Percentiles rank a stretch among this genome's conserved stretches.
Evolutionary conservation across 306 rosid genomes (phyloP).

Genomic region (Gynostemma pentaphyllum): DNA sequence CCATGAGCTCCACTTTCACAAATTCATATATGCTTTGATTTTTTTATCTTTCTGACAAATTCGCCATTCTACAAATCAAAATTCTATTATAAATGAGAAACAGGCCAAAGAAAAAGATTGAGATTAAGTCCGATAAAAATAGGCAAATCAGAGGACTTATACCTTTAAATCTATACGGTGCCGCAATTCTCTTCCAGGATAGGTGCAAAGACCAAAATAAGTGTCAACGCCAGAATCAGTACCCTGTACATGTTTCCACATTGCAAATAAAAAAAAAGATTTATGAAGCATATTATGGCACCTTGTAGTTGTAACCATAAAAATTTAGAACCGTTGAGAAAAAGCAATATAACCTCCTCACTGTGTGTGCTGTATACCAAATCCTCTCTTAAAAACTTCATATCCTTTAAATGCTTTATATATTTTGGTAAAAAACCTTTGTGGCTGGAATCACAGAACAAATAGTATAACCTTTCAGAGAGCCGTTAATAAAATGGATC

Average conservation of each 20-base stretch:
- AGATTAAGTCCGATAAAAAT: background rate
- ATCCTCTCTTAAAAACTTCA: constrained; percentile 80
- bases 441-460: constrained; percentile 47
- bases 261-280: background rate
- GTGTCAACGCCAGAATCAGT: constrained; percentile 86
- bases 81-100: background rate
- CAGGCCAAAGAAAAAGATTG: background rate
- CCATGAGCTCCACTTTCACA: background rate
- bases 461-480: constrained; percentile 11
- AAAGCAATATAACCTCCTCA: constrained; percentile 54
- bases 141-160: background rate
- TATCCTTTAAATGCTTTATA: constrained; percentile 65
- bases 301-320: constrained; percentile 16
- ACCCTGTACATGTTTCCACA: constrained; percentile 33
- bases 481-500: background rate
- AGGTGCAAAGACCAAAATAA: constrained; percentile 82
- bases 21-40: background rate
- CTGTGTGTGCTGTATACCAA: constrained; percentile 74
- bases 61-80: background rate
- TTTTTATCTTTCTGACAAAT: background rate
- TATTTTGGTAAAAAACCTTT: constrained; percentile 67
- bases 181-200: constrained; percentile 75
- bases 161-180: constrained; percentile 92
- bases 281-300: background rate
- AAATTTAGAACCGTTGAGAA: background rate